Conservation (phyloP, 2,329 filamentous ascomycete species). For the Phaeosphaeriaceae sp. region DNA sequence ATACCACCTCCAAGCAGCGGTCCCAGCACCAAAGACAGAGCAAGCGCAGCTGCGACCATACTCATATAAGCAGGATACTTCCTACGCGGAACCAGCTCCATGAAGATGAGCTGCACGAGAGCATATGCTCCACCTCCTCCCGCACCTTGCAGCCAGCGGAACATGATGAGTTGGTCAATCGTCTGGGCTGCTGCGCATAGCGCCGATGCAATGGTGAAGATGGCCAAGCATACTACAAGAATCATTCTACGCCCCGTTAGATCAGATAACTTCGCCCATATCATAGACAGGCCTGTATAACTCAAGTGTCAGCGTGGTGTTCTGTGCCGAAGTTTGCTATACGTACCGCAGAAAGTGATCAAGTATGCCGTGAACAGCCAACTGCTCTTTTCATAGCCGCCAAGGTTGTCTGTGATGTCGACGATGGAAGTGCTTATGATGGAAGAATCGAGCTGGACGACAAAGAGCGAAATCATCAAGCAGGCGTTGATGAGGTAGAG, state of each 20-base stretch:
- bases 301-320: not conserved
- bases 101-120: conserved; percentile 35
- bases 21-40: conserved; percentile 13
- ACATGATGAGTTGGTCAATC: conserved; percentile 43
- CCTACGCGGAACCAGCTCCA: conserved; percentile 31
- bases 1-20: conserved; percentile 21
- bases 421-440: conserved; percentile 47
- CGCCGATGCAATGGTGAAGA: conserved; percentile 42
- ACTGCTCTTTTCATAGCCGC: conserved; percentile 41
- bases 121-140: conserved; percentile 42
- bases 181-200: conserved; percentile 38
- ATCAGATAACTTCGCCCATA: conserved; percentile 43
- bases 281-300: conserved; percentile 4
- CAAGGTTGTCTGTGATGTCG: conserved; percentile 42
- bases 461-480: conserved; percentile 2
- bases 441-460: conserved; percentile 39
- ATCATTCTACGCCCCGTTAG: conserved; percentile 38
- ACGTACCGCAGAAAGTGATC: conserved; percentile 43
- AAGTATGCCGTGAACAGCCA: conserved; percentile 48
- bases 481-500: conserved; percentile 6
- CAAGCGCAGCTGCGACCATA: conserved; percentile 10
- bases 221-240: conserved; percentile 26
- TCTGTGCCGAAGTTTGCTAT: not conserved
- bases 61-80: conserved; percentile 12
- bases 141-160: conserved; percentile 43